phyloP scores from a whole-genome alignment of 2,329 filamentous ascomycete genomes.

The Xylaria sp. region DNA sequence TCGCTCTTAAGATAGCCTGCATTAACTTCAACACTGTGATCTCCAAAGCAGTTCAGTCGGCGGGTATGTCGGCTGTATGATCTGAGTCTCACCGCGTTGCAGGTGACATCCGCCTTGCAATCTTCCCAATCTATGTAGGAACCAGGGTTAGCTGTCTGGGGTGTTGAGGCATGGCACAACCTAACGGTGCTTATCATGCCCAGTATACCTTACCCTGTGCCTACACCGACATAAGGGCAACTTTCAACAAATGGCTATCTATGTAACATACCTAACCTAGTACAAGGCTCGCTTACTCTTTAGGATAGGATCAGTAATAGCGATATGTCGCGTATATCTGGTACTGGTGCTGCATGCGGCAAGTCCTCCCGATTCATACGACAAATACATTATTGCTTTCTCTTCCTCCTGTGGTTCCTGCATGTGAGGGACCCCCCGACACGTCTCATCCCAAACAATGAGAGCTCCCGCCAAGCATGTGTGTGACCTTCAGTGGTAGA shows the following conservation, averaged over 20 bases:
- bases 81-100: slow-evolving; percentile 22
- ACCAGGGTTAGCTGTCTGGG: slow-evolving; percentile 12
- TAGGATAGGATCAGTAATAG: background rate
- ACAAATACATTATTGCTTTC: slow-evolving; percentile 10
- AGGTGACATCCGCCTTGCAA: slow-evolving; percentile 13
- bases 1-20: background rate
- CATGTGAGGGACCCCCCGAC: slow-evolving; percentile 11
- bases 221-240: background rate
- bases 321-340: background rate
- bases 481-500: slow-evolving; percentile 13
- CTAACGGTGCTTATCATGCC: slow-evolving; percentile 18
- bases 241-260: background rate
- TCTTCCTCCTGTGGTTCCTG: slow-evolving; percentile 17
- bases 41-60: slow-evolving; percentile 2
- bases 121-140: slow-evolving; percentile 8
- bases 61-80: slow-evolving; percentile 12
- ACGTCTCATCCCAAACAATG: slow-evolving; percentile 30
- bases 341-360: slow-evolving; percentile 22
- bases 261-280: background rate
- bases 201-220: background rate
- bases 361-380: slow-evolving; percentile 32
- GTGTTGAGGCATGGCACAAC: slow-evolving; percentile 3
- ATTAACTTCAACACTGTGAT: background rate
- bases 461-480: slow-evolving; percentile 13
- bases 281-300: slow-evolving; percentile 15